A percentile compares a stretch with the other conserved stretches of the same genome.
These are phyloP conservation scores for Emmonsiellopsis sp. DNA, from an alignment of 2,329 filamentous ascomycete genomes.

Conservation along the genomic window DNA sequence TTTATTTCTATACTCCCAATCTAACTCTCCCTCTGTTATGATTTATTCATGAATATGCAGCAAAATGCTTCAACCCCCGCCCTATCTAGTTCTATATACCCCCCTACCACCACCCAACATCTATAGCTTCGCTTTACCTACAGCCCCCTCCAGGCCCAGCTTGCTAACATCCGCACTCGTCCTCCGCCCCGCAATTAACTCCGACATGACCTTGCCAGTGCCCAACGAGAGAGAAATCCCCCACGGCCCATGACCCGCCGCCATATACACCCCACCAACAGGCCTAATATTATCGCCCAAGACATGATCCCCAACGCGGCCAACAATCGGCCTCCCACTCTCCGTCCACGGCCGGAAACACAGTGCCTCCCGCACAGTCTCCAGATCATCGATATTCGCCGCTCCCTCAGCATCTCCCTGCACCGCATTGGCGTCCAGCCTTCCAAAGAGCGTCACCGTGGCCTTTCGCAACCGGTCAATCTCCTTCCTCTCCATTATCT, in stretches of 20 bases:
- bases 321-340: constrained; percentile 55
- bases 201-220: constrained; percentile 60
- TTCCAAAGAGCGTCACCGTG: constrained; percentile 26
- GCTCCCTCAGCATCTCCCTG: constrained; percentile 14
- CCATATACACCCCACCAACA: constrained; percentile 56
- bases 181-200: constrained; percentile 53
- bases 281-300: constrained; percentile 44
- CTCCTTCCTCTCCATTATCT: constrained; percentile 34
- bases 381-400: constrained; percentile 41
- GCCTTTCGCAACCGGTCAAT: constrained; percentile 23
- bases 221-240: constrained; percentile 57
- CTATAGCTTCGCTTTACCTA: constrained; percentile 1
- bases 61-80: too few species aligned
- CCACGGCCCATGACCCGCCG: constrained; percentile 68
- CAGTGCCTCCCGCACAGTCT: constrained; percentile 55
- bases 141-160: constrained; percentile 30
- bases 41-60: too few species aligned
- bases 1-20: too few species aligned
- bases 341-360: constrained; percentile 65
- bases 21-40: too few species aligned
- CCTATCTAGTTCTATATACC: not conserved
- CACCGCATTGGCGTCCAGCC: constrained; percentile 9
- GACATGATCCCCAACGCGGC: constrained; percentile 44
- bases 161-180: constrained; percentile 51
- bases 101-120: not conserved